These are phyloP conservation scores for Papiliotrema flavescens DNA, from an alignment of 1,284 basidiomycete species.

Conservation along the genomic window DNA sequence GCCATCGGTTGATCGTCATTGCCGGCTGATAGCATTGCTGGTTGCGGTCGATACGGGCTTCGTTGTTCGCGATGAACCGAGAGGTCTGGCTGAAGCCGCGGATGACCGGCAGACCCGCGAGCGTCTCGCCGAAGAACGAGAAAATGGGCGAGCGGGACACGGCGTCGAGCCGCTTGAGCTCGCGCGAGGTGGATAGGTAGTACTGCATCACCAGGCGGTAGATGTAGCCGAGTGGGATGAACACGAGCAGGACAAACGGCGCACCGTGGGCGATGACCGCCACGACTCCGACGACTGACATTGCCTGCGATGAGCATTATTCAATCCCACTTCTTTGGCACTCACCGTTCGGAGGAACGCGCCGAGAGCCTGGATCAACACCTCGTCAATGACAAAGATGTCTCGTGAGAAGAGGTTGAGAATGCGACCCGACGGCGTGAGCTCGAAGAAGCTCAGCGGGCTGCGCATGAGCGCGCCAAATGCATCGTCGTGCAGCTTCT, in stretches of 20 bases:
- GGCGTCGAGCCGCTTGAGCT: constrained; percentile 87
- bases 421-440: constrained; percentile 66
- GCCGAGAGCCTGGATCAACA: constrained; percentile 69
- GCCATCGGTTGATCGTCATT: constrained; percentile 55
- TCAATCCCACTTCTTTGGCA: not conserved
- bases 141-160: constrained; percentile 89
- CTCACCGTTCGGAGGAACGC: constrained; percentile 59
- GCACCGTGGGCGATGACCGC: constrained; percentile 75
- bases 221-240: constrained; percentile 70
- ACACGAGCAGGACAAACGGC: constrained; percentile 73
- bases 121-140: constrained; percentile 77
- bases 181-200: constrained; percentile 85
- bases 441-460: constrained; percentile 82
- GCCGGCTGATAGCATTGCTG: constrained; percentile 54
- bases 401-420: constrained; percentile 79
- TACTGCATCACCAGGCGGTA: constrained; percentile 78
- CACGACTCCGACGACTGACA: constrained; percentile 65
- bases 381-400: constrained; percentile 82
- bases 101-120: constrained; percentile 80
- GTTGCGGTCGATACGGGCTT: constrained; percentile 61
- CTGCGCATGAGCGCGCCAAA: constrained; percentile 68
- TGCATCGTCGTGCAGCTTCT: constrained; percentile 64
- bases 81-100: constrained; percentile 68
- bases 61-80: constrained; percentile 73
- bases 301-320: constrained; percentile 19